These are phyloP conservation scores for Ustulina deusta DNA, from an alignment of 2,329 filamentous ascomycete species.

Conservation along the genomic window DNA sequence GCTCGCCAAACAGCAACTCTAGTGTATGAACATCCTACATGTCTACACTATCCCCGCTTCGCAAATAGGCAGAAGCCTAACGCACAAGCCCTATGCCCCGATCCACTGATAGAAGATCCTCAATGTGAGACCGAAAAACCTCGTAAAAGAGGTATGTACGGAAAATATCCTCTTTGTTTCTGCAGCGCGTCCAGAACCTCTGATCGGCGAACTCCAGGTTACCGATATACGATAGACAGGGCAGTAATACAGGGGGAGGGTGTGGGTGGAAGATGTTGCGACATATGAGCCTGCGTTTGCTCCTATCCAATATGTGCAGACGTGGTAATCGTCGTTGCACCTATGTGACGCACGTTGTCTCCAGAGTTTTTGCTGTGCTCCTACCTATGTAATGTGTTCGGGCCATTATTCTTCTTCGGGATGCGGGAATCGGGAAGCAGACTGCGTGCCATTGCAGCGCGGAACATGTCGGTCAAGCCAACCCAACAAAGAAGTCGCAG, in stretches of 20 bases:
- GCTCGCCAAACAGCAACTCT: neutral
- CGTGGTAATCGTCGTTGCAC: conserved; percentile 17
- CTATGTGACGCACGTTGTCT: conserved; percentile 32
- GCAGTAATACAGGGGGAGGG: neutral
- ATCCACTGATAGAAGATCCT: conserved; percentile 10
- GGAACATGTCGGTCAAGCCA: conserved; percentile 28
- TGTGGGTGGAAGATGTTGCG: conserved; percentile 19
- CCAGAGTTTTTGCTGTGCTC: conserved; percentile 24
- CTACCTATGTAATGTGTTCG: conserved; percentile 22
- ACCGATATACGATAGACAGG: neutral
- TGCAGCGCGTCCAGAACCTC: conserved; percentile 30
- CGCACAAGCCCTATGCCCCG: conserved; percentile 5
- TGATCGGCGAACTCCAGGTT: conserved; percentile 31
- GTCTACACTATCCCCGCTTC: neutral
- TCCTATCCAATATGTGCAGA: conserved; percentile 19
- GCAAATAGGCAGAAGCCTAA: neutral
- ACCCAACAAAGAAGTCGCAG: conserved; percentile 24
- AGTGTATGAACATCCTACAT: neutral
- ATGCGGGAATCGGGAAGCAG: conserved; percentile 27
- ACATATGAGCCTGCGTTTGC: conserved; percentile 31
- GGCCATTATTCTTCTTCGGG: conserved; percentile 28
- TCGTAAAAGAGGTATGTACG: neutral
- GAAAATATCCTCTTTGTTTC: conserved; percentile 21
- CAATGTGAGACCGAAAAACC: neutral
- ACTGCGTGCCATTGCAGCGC: conserved; percentile 29